phyloP scores from a whole-genome alignment of 805 yeast genomes.

The Hemisphaericaspora nanyangensis region DNA sequence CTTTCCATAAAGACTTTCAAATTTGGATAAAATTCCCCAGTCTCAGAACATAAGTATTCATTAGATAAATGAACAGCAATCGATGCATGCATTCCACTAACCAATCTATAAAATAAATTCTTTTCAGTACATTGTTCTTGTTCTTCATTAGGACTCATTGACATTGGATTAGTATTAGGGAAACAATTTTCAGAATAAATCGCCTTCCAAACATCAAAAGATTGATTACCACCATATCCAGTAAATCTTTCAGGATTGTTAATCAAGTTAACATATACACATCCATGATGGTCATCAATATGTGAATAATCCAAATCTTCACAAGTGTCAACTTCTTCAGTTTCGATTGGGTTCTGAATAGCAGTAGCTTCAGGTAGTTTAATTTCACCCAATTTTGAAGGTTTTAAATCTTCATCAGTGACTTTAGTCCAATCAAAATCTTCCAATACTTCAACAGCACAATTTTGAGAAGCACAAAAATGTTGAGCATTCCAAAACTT shows the following conservation, averaged over 20 bases:
- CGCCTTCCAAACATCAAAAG: conserved; percentile 88
- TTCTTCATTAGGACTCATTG: conserved; percentile 24
- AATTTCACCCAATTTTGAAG: conserved; percentile 59
- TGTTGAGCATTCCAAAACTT: conserved; percentile 84
- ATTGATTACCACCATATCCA: conserved; percentile 91
- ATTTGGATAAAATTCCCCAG: conserved; percentile 84
- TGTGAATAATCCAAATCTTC: conserved; percentile 66
- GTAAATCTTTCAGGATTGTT: conserved; percentile 96
- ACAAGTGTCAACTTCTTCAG: conserved; percentile 17
- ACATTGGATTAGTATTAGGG: conserved; percentile 43
- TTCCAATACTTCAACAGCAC: conserved; percentile 80
- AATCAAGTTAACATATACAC: conserved; percentile 80
- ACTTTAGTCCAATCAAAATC: conserved; percentile 65
- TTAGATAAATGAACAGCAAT: conserved; percentile 89
- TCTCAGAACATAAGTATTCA: conserved; percentile 61
- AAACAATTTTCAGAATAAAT: conserved; percentile 92
- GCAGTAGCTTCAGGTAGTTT: conserved; percentile 19
- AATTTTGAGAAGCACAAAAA: conserved; percentile 79
- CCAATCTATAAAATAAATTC: conserved; percentile 77
- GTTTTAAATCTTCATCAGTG: conserved; percentile 57
- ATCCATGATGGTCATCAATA: conserved; percentile 58
- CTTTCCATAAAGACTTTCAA: conserved; percentile 77
- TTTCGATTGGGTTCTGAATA: conserved; percentile 7
- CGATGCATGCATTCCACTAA: conserved; percentile 94
- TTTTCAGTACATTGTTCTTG: conserved; percentile 72